Conservation (phyloP, 2,329 filamentous ascomycete genomes). For the Didymella exigua region DNA sequence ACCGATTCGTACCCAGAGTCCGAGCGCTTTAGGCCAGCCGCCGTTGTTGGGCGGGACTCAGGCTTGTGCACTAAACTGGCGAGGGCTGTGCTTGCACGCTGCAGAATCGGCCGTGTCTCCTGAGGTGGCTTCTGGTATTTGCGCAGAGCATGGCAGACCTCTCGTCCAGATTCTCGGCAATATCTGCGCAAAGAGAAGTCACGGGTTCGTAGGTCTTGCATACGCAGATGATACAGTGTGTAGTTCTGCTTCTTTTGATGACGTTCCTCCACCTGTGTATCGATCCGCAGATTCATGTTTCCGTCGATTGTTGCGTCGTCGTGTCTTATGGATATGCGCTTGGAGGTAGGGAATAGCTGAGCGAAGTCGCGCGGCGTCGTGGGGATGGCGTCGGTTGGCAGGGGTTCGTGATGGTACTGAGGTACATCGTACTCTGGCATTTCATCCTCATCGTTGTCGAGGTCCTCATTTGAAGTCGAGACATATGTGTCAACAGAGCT, state of each 20-base stretch:
- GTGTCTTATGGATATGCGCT: constrained; percentile 81
- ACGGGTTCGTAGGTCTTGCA: constrained; percentile 85
- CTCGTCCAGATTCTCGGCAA: constrained; percentile 87
- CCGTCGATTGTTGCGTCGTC: constrained; percentile 90
- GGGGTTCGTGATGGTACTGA: constrained; percentile 65
- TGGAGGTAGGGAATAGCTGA: constrained; percentile 82
- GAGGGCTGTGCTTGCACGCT: constrained; percentile 65
- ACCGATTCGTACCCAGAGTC: constrained; percentile 65
- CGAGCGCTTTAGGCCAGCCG: constrained; percentile 57
- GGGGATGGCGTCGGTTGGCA: constrained; percentile 70
- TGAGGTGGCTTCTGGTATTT: constrained; percentile 65
- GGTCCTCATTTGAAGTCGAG: constrained; percentile 72
- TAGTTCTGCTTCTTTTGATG: constrained; percentile 67
- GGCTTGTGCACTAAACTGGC: constrained; percentile 62
- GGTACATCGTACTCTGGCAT: constrained; percentile 62
- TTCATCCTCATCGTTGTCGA: constrained; percentile 53
- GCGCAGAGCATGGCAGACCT: constrained; percentile 84
- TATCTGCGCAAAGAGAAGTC: constrained; percentile 92
- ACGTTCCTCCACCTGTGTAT: constrained; percentile 70
- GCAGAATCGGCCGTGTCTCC: constrained; percentile 58
- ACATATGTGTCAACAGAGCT: constrained; percentile 79
- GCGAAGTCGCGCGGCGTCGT: constrained; percentile 84
- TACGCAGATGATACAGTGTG: constrained; percentile 89
- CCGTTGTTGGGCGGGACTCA: constrained; percentile 54
- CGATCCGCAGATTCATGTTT: constrained; percentile 94